Base-by-base conservation (phyloP, 495 filamentous ascomycete genomes). In the Amorphotheca resinae region DNA sequence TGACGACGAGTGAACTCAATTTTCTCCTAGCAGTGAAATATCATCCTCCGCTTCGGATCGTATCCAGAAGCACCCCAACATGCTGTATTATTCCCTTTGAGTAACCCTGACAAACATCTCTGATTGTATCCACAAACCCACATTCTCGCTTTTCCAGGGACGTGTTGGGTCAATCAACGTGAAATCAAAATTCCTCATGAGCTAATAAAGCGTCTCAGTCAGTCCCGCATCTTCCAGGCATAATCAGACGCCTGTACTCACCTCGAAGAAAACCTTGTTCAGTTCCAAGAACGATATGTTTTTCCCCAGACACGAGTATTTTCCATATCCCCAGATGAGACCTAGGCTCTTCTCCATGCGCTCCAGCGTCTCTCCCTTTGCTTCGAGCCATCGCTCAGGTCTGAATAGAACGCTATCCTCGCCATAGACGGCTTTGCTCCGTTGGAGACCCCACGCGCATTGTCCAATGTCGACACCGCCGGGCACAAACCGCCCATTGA, bases 331-430 rank as follows among this genome's bases (percentile, higher is more conserved):
- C 45, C 67, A 70, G 1, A 61, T 41, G 3, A 70, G 22, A 23
- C 20, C 65, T 4, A 54, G 17, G 5, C 50, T 54, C 39, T 44
- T 59, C 44, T 64, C 52, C 58, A 74, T 65, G 33, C 52, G 50
- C 22, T 53, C 49, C n/a, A 54, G 46, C 28, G 51, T 46, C 17
- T 60, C 60, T 0, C 49, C 54, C 12, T 52, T 50, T 2, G 22
- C 37, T 12, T 70, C 65, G n/a, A 76, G 57, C 64, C 70, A 81
- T 30, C 75, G 58, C 45, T 74, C 74, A 0, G 76, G 76, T 0
- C 67, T 55, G 42, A 73, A 80, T 1, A 62, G 32, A 17, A 67
- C 57, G 1, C 56, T 60, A 49, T 75, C 67, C 11, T 58, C 52
- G 1, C 74, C 74, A 41, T 65, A 78, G 0, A 73, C 46, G 5